Conservation (phyloP, 2,329 filamentous ascomycete genomes). For the Beauveria sp. region DNA sequence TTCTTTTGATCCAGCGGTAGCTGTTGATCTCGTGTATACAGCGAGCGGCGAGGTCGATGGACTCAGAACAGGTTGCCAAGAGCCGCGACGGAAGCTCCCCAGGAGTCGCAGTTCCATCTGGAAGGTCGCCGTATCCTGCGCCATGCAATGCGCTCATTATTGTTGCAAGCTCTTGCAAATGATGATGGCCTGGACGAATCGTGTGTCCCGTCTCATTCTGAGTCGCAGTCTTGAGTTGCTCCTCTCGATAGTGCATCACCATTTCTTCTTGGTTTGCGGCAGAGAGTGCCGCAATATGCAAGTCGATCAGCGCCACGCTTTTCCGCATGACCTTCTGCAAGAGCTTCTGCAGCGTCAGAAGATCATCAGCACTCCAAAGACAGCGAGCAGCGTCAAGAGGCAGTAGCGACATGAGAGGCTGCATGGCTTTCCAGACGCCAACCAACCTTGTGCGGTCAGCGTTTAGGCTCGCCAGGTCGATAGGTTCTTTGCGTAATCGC, state of each 20-base stretch:
- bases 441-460: slow-evolving; percentile 22
- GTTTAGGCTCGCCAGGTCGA: slow-evolving; percentile 23
- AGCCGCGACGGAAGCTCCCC: slow-evolving; percentile 17
- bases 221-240: background rate
- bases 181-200: background rate
- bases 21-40: slow-evolving; percentile 22
- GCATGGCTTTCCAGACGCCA: slow-evolving; percentile 27
- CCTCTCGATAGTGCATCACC: slow-evolving; percentile 4
- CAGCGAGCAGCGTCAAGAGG: slow-evolving; percentile 38
- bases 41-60: slow-evolving; percentile 17
- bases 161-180: background rate
- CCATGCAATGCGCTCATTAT: background rate
- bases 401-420: slow-evolving; percentile 33
- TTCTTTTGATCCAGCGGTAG: slow-evolving; percentile 21
- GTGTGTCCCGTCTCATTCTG: background rate
- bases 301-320: slow-evolving; percentile 30
- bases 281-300: slow-evolving; percentile 28
- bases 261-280: slow-evolving; percentile 15
- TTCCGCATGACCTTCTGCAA: slow-evolving; percentile 28
- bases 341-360: slow-evolving; percentile 27
- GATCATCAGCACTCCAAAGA: slow-evolving; percentile 37
- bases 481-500: slow-evolving; percentile 15
- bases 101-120: background rate
- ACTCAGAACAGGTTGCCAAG: slow-evolving; percentile 19
- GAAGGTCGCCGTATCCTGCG: background rate